Evolutionary conservation across 2,329 filamentous ascomycete species (phyloP), one percentile per base, ranked within the genome.

Genomic region (Seiridium cupressi): DNA sequence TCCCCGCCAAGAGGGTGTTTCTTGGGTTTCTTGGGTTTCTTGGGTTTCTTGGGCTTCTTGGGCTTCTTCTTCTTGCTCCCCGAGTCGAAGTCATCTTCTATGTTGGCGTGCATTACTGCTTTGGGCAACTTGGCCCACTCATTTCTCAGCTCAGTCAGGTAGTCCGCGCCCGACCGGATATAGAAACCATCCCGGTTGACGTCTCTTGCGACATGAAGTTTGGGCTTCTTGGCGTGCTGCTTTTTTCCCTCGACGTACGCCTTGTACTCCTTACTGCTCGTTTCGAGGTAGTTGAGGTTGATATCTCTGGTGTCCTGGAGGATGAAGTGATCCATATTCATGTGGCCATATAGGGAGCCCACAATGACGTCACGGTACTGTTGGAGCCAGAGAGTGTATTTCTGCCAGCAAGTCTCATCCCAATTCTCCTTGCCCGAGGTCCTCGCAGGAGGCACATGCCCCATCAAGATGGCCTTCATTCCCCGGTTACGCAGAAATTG

Each of bases 321-420:
- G 70, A 98, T 84, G 75, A 99, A 99, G 74, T 99, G 95, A 69
- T 99, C 95, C 65, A 97, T 91, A 70, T 99, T 99, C 95, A 99
- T 98, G 73, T 99, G 95, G 1, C 94, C 95, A 70, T 90, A 99
- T 5, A 96, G 71, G 34, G 87, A 87, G 10, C 85, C 87, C 26
- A 93, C 83, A 26, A 99, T 83, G 44, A 99, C 89, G 73, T 99
- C 95, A 40, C 95, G 90, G 74, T 93, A 99, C 73, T 96, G 92
- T 66, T 87, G 85, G 69, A 94, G 78, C 92, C 93, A 98, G 3
- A 98, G 78, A 0, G 92, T 90, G 75, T 97, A 99, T 73, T 96
- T 97, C 73, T 97, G 94, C 93, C 94, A 99, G 77, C 95, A 99
- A 0, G 91, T 93, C 79, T 98, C 94, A 66, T 97, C 93, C 95